These are phyloP conservation scores for Chalara sp. DNA, from an alignment of 2,329 filamentous ascomycete genomes.

Conservation along the genomic window DNA sequence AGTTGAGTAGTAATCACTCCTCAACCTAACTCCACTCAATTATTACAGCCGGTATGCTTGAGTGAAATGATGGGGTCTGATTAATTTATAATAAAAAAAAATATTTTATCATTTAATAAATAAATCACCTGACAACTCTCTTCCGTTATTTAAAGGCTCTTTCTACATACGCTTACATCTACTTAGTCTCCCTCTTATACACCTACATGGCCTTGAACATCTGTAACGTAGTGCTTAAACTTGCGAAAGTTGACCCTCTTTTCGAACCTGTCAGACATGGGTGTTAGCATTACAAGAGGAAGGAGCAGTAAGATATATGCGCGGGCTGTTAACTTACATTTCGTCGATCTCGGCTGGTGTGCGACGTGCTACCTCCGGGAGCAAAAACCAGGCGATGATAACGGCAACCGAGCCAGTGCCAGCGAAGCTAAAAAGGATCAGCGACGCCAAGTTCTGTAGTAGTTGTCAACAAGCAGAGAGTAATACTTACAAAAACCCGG, in stretches of 20 bases:
- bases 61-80: too few species aligned
- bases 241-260: slow-evolving; percentile 31
- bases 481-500: slow-evolving; percentile 34
- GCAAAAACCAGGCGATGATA: slow-evolving; percentile 30
- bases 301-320: too few species aligned
- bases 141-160: too few species aligned
- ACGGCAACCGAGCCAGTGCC: slow-evolving; percentile 27
- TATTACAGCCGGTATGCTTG: too few species aligned
- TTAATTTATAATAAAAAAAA: too few species aligned
- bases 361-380: slow-evolving; percentile 29
- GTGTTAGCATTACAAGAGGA: background rate
- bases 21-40: too few species aligned
- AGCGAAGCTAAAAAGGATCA: slow-evolving; percentile 24
- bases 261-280: slow-evolving; percentile 20
- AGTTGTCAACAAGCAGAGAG: background rate
- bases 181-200: too few species aligned
- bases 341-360: slow-evolving; percentile 33
- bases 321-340: slow-evolving; percentile 23
- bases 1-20: too few species aligned
- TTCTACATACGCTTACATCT: too few species aligned
- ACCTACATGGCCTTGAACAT: slow-evolving; percentile 17
- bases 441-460: too few species aligned
- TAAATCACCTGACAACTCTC: too few species aligned
- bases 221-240: slow-evolving; percentile 30
- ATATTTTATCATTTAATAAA: too few species aligned